phyloP scores from a whole-genome alignment of 345 rosid species.

The Diplotaxis tenuifolia region DNA sequence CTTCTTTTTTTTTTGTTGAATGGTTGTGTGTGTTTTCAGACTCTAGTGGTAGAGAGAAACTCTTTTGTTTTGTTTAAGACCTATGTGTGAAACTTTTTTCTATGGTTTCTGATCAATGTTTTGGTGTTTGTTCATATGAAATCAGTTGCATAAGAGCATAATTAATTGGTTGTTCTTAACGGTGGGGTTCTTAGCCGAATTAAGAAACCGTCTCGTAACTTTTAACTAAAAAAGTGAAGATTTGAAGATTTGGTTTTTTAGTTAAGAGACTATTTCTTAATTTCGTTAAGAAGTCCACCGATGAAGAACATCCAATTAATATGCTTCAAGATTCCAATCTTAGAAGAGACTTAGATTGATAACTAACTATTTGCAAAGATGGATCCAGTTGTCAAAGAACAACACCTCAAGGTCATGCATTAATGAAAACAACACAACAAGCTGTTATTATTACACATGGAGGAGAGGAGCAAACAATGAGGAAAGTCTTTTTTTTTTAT shows the following conservation, averaged over 20 bases:
- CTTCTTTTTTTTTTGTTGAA: not conserved
- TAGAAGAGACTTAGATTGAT: too few relatives aligned
- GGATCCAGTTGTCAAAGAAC: not conserved
- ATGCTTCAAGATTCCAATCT: too few relatives aligned
- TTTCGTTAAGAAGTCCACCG: too few relatives aligned
- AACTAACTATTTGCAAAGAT: too few relatives aligned
- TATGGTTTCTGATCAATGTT: not conserved
- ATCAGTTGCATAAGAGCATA: too few relatives aligned
- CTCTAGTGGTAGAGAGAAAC: slow-evolving; percentile 6
- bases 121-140: not conserved
- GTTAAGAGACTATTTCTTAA: too few relatives aligned
- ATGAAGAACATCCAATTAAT: too few relatives aligned
- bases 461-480: slow-evolving; percentile 11
- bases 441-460: slow-evolving; percentile 52
- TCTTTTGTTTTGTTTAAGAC: slow-evolving; percentile 19
- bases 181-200: too few relatives aligned
- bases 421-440: slow-evolving; percentile 42
- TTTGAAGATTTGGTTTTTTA: too few relatives aligned
- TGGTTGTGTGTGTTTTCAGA: slow-evolving; percentile 11
- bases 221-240: too few relatives aligned
- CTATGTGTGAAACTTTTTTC: slow-evolving; percentile 30
- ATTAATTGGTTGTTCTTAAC: too few relatives aligned
- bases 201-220: too few relatives aligned
- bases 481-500: slow-evolving; percentile 17
- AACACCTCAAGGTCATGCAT: slow-evolving; percentile 35